These are phyloP conservation scores for Hemileia vastatrix DNA, from an alignment of 1,284 basidiomycete genomes.

Conservation along the genomic window DNA sequence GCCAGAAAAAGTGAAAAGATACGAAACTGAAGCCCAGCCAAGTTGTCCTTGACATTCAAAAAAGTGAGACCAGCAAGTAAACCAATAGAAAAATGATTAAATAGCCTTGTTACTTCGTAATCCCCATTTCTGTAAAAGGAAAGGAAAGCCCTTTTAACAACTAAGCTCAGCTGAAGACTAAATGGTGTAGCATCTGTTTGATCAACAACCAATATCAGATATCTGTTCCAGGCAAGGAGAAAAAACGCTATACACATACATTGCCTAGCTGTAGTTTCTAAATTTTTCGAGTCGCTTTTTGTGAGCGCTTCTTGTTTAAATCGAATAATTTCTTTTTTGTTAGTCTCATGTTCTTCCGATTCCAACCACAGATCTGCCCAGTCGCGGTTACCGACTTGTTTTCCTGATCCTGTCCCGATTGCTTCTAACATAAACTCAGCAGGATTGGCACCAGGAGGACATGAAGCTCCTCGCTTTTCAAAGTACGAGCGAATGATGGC, in stretches of 20 bases:
- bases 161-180: slow-evolving; percentile 64
- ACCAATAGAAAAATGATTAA: slow-evolving; percentile 54
- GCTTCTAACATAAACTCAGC: slow-evolving; percentile 44
- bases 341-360: slow-evolving; percentile 40
- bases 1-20: slow-evolving; percentile 57
- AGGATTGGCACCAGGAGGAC: slow-evolving; percentile 51
- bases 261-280: not conserved
- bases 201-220: not conserved
- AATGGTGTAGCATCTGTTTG: slow-evolving; percentile 56
- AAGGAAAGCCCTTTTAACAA: slow-evolving; percentile 62
- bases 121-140: slow-evolving; percentile 74
- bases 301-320: slow-evolving; percentile 48
- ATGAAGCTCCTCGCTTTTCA: slow-evolving; percentile 49
- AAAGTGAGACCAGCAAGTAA: slow-evolving; percentile 73
- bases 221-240: not conserved
- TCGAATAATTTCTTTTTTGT: slow-evolving; percentile 46
- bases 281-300: not conserved
- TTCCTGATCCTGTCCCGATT: slow-evolving; percentile 43
- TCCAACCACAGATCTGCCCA: slow-evolving; percentile 46
- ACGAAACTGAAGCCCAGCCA: slow-evolving; percentile 69
- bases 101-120: slow-evolving; percentile 68
- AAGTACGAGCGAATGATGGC: slow-evolving; percentile 52
- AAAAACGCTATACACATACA: not conserved
- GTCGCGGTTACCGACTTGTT: slow-evolving; percentile 48
- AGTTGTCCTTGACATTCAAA: slow-evolving; percentile 61